Evolutionary conservation across 1,139 yeast species (phyloP).

Genomic region (Saccharomyces hybrid): DNA sequence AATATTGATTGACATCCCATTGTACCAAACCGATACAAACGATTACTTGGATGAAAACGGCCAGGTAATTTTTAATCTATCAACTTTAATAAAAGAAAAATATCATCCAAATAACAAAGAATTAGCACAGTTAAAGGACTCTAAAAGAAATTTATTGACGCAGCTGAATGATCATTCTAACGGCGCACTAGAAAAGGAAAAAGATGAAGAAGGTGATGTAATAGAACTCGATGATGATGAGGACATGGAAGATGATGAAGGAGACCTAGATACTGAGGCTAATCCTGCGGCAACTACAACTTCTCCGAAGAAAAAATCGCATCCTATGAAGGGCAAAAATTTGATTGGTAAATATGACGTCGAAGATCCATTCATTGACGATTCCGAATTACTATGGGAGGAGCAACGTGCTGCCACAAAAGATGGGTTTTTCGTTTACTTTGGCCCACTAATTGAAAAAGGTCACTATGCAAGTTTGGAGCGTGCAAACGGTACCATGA

Average conservation of each 20-base stretch:
- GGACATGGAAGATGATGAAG: slow-evolving; percentile 28
- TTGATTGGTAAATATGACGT: slow-evolving; percentile 84
- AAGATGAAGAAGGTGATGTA: slow-evolving; percentile 52
- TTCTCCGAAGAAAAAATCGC: slow-evolving; percentile 32
- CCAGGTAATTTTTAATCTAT: slow-evolving; percentile 70
- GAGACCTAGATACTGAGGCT: slow-evolving; percentile 27
- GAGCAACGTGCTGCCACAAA: slow-evolving; percentile 88
- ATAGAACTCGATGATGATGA: slow-evolving; percentile 33
- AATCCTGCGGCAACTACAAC: slow-evolving; percentile 18
- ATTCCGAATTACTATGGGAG: slow-evolving; percentile 85
- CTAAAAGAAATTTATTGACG: slow-evolving; percentile 51
- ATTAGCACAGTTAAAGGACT: slow-evolving; percentile 55
- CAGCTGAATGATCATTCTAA: slow-evolving; percentile 43
- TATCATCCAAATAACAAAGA: slow-evolving; percentile 9
- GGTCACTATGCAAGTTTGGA: slow-evolving; percentile 38
- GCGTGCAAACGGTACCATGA: slow-evolving; percentile 37
- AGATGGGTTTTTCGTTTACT: slow-evolving; percentile 93
- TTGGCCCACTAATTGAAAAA: slow-evolving; percentile 85
- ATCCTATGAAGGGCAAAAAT: slow-evolving; percentile 47
- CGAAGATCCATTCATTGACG: slow-evolving; percentile 95
- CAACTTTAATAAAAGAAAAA: slow-evolving; percentile 74
- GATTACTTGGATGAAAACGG: slow-evolving; percentile 56
- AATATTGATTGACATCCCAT: slow-evolving; percentile 49
- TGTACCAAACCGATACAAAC: slow-evolving; percentile 34
- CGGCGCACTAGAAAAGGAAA: slow-evolving; percentile 44